A percentile compares a stretch with the other conserved stretches of the same genome.
These are phyloP conservation scores for Aspergillus pseudonomiae DNA, from an alignment of 2,329 filamentous ascomycete species.

Conservation along the genomic window DNA sequence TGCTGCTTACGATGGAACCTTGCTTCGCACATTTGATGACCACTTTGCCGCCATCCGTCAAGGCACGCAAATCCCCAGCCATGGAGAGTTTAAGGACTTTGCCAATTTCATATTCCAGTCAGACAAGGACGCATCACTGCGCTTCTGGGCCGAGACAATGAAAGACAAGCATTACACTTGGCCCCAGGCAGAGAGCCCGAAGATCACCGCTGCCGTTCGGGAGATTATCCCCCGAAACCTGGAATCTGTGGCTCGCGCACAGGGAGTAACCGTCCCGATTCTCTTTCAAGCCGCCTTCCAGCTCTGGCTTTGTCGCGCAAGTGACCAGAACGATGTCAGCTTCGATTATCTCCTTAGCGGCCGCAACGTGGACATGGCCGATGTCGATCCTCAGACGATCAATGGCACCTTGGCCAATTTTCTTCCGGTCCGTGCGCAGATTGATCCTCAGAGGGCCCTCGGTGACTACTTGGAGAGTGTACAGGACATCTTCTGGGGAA, in stretches of 20 bases:
- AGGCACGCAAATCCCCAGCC: neutral
- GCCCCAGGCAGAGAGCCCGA: neutral
- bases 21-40: slow-evolving; percentile 11
- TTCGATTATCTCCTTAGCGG: slow-evolving; percentile 6
- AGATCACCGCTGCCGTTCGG: neutral
- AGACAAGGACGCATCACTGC: neutral
- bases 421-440: slow-evolving; percentile 1
- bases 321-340: slow-evolving; percentile 1
- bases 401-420: slow-evolving; percentile 9
- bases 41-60: slow-evolving; percentile 1
- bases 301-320: slow-evolving; percentile 4
- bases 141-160: slow-evolving; percentile 2
- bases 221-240: neutral
- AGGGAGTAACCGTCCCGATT: slow-evolving; percentile 7
- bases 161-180: neutral
- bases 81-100: slow-evolving; percentile 6
- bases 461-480: neutral
- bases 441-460: neutral
- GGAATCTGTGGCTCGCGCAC: neutral
- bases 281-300: slow-evolving; percentile 10
- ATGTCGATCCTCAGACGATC: slow-evolving; percentile 5
- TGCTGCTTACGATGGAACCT: slow-evolving; percentile 8
- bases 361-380: slow-evolving; percentile 8
- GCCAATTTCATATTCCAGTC: neutral
- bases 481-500: slow-evolving; percentile 7